Base-by-base conservation (phyloP, 192 early-diverging fungal species). In the Gaertneriomyces sp. region DNA sequence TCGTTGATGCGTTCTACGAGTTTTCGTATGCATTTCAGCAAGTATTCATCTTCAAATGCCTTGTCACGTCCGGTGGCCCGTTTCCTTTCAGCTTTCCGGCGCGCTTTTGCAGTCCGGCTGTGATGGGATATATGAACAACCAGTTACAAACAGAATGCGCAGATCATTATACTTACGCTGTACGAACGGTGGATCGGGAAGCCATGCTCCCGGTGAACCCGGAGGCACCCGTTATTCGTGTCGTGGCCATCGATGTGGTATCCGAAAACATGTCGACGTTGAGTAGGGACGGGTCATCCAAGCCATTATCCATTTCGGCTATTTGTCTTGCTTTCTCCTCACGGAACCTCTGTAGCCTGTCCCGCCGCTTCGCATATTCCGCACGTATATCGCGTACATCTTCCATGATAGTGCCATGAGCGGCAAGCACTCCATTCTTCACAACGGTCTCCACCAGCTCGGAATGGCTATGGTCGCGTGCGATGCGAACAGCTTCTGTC, bases 181-280 rank as follows among this genome's bases (percentile, higher is more conserved):
- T 82, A 14, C 45, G 39, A 1, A 39, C 45, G 4, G 69, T 78
- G 8, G 51, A 9, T 7, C 43, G 38, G 2, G 79, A 60, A 19
- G 45, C 54, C 8, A 68, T 54, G 5, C 82, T 84, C 1, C 84
- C 70, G 20, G 85, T 77, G 17, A 85, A 81, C 42, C 83, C 80
- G 7, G 87, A 83, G 60, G 89, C 89, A 9, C 88, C 84, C 50
- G 89, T 95, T 63, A 91, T 53, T 4, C 68, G 89, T 53, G 87
- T 84, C 65, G 91, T 94, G 19, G 87, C 88, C 91, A 96, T 93
- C 5, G 92, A 94, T 4, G 91, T 90, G 6, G 96, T 95, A 69
- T 98, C 96, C 0, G 94, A 95, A 79, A 94, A 88, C 79, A 94
- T 86, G 69, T 98, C 96, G 10, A 96, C 81, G 69, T 92, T 88